Evolutionary conservation across 2,329 filamentous ascomycete species (phyloP).

Genomic region (Fusarium euwallaceae): DNA sequence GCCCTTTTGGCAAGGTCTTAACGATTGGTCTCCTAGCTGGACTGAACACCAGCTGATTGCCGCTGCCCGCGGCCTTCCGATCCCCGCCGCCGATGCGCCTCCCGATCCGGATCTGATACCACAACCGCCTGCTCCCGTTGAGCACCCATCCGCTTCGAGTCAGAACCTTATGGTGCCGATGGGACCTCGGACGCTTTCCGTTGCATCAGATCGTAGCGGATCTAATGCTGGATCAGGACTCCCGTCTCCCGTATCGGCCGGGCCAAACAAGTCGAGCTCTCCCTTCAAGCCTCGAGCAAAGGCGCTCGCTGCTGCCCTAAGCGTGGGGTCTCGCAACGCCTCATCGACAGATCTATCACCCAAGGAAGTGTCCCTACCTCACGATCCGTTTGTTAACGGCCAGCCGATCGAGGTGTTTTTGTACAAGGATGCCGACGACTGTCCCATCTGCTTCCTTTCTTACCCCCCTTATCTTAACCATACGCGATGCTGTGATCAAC

Average conservation of each 20-base stretch:
- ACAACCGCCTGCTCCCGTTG: constrained; percentile 59
- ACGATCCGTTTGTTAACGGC: constrained; percentile 93
- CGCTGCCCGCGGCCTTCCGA: constrained; percentile 83
- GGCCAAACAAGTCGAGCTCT: constrained; percentile 59
- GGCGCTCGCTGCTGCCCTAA: constrained; percentile 86
- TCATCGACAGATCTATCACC: constrained; percentile 79
- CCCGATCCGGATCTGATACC: constrained; percentile 75
- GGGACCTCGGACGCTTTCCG: constrained; percentile 80
- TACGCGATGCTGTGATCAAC: constrained; percentile 94
- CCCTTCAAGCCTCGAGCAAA: constrained; percentile 88
- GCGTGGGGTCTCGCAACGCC: constrained; percentile 77
- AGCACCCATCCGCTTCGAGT: constrained; percentile 61
- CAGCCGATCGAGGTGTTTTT: constrained; percentile 92
- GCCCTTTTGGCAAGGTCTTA: constrained; percentile 94
- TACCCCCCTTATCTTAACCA: constrained; percentile 96
- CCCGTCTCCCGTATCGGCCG: constrained; percentile 62
- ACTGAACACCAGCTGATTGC: constrained; percentile 96
- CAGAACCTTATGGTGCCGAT: constrained; percentile 83
- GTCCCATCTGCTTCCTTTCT: constrained; percentile 95
- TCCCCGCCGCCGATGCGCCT: constrained; percentile 87
- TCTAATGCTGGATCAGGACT: constrained; percentile 70
- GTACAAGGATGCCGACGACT: constrained; percentile 92
- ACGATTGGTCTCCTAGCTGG: constrained; percentile 91
- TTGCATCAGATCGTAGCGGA: constrained; percentile 77
- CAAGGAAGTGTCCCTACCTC: constrained; percentile 82